Percentiles rank a stretch among this genome's conserved stretches.
Conservation (phyloP, 345 rosid species). For the Mallotus nudiflorus region DNA sequence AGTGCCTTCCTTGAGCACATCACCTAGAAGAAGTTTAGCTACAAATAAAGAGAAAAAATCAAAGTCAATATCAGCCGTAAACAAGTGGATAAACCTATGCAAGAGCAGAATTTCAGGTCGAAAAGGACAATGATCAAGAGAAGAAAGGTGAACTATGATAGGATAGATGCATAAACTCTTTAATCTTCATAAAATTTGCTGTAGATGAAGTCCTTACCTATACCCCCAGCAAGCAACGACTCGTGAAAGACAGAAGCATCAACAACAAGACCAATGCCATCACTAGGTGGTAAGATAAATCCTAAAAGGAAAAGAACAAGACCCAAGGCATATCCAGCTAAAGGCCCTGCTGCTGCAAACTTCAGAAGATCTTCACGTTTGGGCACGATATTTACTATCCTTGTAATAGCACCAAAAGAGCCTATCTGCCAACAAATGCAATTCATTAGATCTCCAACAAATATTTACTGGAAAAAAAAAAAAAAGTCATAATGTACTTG, state of each 20-base stretch:
- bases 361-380: conserved; percentile 91
- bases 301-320: conserved; percentile 75
- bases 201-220: conserved; percentile 53
- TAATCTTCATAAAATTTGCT: background rate
- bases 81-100: background rate
- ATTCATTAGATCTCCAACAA: conserved; percentile 32
- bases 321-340: conserved; percentile 89
- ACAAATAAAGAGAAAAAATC: conserved; percentile 15
- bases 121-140: background rate
- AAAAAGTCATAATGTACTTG: conserved; percentile 2
- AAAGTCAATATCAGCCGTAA: conserved; percentile 8
- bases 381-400: conserved; percentile 73
- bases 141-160: background rate
- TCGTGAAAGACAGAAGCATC: conserved; percentile 94
- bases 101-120: background rate
- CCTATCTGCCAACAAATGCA: conserved; percentile 90
- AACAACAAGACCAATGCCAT: conserved; percentile 81
- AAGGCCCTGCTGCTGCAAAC: conserved; percentile 90
- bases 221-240: conserved; percentile 82
- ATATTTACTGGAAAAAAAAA: background rate
- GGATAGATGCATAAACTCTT: background rate
- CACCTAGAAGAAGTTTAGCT: conserved; percentile 90
- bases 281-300: conserved; percentile 78
- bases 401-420: conserved; percentile 93
- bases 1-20: conserved; percentile 83